Evolutionary conservation across 129 eudicot genomes (phyloP), one percentile per base, ranked within the genome.

Genomic region (Flaveria bidentis): DNA sequence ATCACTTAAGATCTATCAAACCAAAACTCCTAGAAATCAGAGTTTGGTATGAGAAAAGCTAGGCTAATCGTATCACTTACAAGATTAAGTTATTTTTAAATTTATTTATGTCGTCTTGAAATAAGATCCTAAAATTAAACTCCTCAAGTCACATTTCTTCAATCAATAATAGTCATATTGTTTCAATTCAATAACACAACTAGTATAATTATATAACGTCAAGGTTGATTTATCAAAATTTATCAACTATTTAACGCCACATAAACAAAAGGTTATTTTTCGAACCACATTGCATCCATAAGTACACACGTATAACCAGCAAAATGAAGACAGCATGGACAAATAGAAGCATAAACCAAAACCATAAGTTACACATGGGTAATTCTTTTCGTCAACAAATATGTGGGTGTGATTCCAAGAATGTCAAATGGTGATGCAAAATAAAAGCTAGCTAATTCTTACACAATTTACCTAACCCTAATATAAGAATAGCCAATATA

Each of bases 401-500:
- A 61, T 39, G 51, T 36, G 41, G 15, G 18, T 1, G 41, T 36
- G 49, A 17, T 66, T 66, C 28, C 73, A 76, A 50, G 50, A 65
- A 56, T 33, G 65, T 45, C 53, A 53, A 33, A 52, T 17, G 49
- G 47, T 68, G 36, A 78, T 26, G 56, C 13, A 39, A 69, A 42
- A 57, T 17, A 39, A 69, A 42, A 57, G 61, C 75, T 77, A 67
- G 58, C 62, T 78, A 77, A 18, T 25, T 42, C 56, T 67, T 66
- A 39, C 46, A 77, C 65, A 78, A 73, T 66, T 53, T n/a, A 44
- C 70, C 75, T 57, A 80, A 42, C 20, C 61, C 75, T 80, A 25
- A 30, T 17, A 80, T 73, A 80, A 80, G 75, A 73, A 80, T 73
- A 61, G 46, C 70, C 79, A 73, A 80, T 73, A 80, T 66, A 73